Evolutionary conservation across 2,329 filamentous ascomycete genomes (phyloP).

Genomic region (Stachybotrys chartarum): DNA sequence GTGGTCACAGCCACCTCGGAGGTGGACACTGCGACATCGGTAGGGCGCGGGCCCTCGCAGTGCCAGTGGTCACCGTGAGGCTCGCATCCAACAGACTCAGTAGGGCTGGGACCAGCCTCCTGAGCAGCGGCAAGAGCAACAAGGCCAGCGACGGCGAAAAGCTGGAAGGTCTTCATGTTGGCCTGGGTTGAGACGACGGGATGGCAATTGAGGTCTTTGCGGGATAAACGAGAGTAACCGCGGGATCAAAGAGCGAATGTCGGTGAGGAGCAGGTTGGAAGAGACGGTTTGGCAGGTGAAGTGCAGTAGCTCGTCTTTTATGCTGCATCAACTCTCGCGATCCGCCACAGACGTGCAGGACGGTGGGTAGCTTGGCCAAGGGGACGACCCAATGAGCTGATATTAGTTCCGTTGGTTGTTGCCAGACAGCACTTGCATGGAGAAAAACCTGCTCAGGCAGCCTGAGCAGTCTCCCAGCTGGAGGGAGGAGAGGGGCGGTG

Average conservation of each 20-base stretch:
- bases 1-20: not conserved
- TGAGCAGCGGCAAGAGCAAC: not conserved
- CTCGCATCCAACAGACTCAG: not conserved
- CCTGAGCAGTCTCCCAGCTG: not conserved
- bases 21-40: not conserved
- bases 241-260: not conserved
- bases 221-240: not conserved
- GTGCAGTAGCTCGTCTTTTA: not conserved
- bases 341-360: not conserved
- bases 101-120: conserved; percentile 1
- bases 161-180: not conserved
- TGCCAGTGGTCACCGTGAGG: not conserved
- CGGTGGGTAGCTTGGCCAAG: not conserved
- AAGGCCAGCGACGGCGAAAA: not conserved
- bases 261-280: not conserved
- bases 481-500: not conserved
- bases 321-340: not conserved
- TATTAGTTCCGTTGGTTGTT: not conserved
- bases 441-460: too few relatives aligned
- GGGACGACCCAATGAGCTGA: not conserved
- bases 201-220: not conserved
- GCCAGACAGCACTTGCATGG: too few relatives aligned
- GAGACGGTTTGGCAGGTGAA: not conserved
- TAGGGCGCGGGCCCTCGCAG: not conserved
- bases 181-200: not conserved